Conservation (phyloP, 2,329 filamentous ascomycete species). For the Ceratocystis lukuohia region DNA sequence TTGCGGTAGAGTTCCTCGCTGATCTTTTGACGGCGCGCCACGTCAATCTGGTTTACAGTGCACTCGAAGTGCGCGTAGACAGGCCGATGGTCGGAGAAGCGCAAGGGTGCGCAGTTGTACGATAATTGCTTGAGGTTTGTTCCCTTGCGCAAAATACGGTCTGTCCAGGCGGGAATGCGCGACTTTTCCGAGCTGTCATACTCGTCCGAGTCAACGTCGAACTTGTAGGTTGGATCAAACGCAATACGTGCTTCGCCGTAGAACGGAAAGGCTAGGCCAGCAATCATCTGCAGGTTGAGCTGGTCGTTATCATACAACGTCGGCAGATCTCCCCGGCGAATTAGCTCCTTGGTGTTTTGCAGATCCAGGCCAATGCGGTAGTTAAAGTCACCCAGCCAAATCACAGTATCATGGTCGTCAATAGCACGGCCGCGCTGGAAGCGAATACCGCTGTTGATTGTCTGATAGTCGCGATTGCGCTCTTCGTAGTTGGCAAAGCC, state of each 20-base stretch:
- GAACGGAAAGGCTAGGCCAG: conserved; percentile 74
- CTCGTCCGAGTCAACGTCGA: conserved; percentile 70
- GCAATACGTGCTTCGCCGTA: conserved; percentile 82
- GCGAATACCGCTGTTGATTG: conserved; percentile 70
- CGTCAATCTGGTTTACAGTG: conserved; percentile 66
- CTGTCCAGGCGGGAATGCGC: conserved; percentile 93
- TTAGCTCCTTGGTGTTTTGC: conserved; percentile 61
- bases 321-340: conserved; percentile 59
- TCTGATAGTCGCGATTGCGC: conserved; percentile 81
- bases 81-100: conserved; percentile 91
- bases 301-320: conserved; percentile 85
- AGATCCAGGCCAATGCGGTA: conserved; percentile 81
- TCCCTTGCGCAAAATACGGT: conserved; percentile 81
- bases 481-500: conserved; percentile 97
- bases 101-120: conserved; percentile 70
- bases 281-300: conserved; percentile 93
- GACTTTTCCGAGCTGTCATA: conserved; percentile 96
- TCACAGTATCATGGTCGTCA: conserved; percentile 76
- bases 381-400: conserved; percentile 97
- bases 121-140: conserved; percentile 66
- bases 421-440: conserved; percentile 88
- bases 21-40: conserved; percentile 56
- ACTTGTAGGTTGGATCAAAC: conserved; percentile 93
- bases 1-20: conserved; percentile 62
- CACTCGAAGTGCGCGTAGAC: conserved; percentile 86